Evolutionary conservation across 768 basidiomycete genomes (phyloP), one percentile per base, ranked within the genome.

Genomic region (Podaxis rugospora): DNA sequence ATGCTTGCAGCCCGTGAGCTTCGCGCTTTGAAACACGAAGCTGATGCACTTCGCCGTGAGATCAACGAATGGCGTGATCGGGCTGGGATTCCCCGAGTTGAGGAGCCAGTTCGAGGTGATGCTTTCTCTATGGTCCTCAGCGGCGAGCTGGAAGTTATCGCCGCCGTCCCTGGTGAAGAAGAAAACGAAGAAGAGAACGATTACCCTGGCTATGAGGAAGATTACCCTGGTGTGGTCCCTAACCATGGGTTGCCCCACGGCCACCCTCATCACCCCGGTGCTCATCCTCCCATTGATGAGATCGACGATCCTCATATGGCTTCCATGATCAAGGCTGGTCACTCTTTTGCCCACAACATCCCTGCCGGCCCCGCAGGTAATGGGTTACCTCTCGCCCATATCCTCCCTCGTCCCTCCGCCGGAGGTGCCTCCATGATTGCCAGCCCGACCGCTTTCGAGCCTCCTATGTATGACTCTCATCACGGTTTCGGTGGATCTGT

Each of bases 21-120:
- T 36, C 88, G 93, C 53, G 70, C 84, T 54, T 73, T 95, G 68
- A 91, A 90, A 69, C 74, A 80, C 66, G 94, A 98, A 75, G 78
- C 91, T 21, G 93, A 96, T 72, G 88, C 89, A 6, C 86, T 98
- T 63, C 85, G 95, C 54, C 83, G 87, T 51, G 94, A 99, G 72
- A 80, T 98, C 67, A 97, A 98, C 75, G 92, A 95, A 63, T 97
- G 95, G 91, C 88, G 94, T 60, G 84, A 86, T 64, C 85, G 89
- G 52, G 84, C 85, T 25, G 86, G 82, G 25, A 81, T 94, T 58
- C 84, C 86, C 25, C 82, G 81, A 64, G 78, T 87, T 61, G 90
- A 92, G 50, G 89, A 93, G 68, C 88, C 90, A 18, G 74, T 83
- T 46, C 81, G 90, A 62, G 81, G 86, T 28, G 87, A 91, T 35